Conservation (phyloP, 768 basidiomycete genomes). For the Auriscalpium orientale region DNA sequence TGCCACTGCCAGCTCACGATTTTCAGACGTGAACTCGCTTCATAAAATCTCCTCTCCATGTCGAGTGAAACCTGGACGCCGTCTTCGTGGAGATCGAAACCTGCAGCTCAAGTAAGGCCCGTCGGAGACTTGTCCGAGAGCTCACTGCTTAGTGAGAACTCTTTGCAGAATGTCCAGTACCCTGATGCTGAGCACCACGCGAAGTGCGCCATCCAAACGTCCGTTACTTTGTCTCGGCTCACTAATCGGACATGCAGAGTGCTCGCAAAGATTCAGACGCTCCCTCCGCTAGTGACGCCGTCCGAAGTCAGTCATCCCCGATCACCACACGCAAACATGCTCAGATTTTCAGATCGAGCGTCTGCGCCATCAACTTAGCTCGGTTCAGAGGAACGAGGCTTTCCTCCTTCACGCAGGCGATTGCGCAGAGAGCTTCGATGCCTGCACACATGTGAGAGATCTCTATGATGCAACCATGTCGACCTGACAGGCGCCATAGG, state of each 20-base stretch:
- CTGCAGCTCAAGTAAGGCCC: background rate
- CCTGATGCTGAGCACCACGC: constrained; percentile 54
- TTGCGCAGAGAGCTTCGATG: constrained; percentile 93
- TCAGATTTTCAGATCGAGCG: constrained; percentile 57
- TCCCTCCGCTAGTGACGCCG: constrained; percentile 90
- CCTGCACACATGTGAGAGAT: constrained; percentile 72
- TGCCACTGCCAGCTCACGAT: too few relatives aligned
- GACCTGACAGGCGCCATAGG: constrained; percentile 31
- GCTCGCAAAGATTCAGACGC: constrained; percentile 60
- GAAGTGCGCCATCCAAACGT: constrained; percentile 30
- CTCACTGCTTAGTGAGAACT: background rate
- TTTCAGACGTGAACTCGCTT: too few relatives aligned
- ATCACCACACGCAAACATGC: too few relatives aligned
- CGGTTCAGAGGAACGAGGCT: constrained; percentile 79
- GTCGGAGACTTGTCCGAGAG: background rate
- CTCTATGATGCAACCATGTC: background rate
- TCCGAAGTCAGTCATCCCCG: constrained; percentile 58
- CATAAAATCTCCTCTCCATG: too few relatives aligned
- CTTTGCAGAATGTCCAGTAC: constrained; percentile 58
- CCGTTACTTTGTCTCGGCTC: background rate
- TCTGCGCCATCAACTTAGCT: constrained; percentile 68
- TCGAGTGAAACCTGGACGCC: background rate
- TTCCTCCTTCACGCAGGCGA: constrained; percentile 97
- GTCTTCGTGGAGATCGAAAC: background rate
- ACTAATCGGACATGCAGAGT: constrained; percentile 39